Base-by-base conservation (phyloP, 495 filamentous ascomycete species). In the Bombardia bombarda region DNA sequence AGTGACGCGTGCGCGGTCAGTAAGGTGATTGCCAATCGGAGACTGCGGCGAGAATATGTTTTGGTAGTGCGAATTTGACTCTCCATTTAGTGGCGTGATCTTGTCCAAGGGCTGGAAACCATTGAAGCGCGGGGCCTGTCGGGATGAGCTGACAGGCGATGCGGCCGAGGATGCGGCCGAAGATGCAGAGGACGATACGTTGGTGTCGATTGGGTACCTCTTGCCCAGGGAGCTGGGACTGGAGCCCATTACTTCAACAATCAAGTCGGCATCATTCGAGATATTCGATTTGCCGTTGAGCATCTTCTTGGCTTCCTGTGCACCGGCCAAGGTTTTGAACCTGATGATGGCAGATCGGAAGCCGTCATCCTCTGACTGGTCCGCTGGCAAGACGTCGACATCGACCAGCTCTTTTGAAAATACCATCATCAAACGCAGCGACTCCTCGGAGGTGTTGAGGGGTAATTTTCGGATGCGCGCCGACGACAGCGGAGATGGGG, bases 41-140 rank as follows among this genome's bases (percentile, higher is more conserved):
- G 87, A 93, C 53, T 89, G 83, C 2, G 87, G 84, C 14, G 83
- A 87, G 65, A 93, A 95, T 30, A 92, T 61, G 49, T 67, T 84
- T 42, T 86, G 80, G 40, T 87, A 78, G 22, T 80, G 74, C 19
- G 77, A 67, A 53, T 69, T 75, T 4, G 75, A 54, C 34, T 87
- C 81, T 5, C 80, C 72, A 38, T 74, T 66, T 4, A 75, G 66
- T 45, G 83, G 77, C 13, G 82, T 80, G n/a, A 87, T 72, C 47
- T 78, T 75, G 45, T 89, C 84, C 41, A 84, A 58, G 12, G 75
- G 72, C 47, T 86, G 84, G 57, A 90, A 92, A 14, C 79, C 80
- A 52, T 86, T 87, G 65, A 82, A 94, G 35, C 87, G 78, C 38
- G 83, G 83, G 2, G 82, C 74, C 49, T 87, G 83, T 36, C 86